Base-by-base conservation (phyloP, 1,284 basidiomycete species). In the Marasmius sp. region DNA sequence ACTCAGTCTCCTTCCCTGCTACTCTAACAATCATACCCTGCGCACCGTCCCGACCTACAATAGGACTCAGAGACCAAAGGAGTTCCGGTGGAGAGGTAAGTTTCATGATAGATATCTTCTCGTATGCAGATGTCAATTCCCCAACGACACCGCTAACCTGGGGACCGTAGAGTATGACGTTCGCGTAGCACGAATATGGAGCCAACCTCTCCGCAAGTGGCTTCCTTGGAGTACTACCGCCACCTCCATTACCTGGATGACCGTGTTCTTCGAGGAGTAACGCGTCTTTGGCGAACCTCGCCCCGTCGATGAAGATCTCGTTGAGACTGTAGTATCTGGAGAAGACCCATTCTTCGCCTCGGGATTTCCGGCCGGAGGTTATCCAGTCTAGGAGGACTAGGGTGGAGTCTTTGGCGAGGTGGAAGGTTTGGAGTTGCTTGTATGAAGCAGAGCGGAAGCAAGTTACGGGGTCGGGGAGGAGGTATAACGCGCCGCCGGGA, bases 401-500 rank as follows among this genome's bases (percentile, higher is more conserved):
- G 2, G 88, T 91, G 11, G 89, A 83, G 47, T 80, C 78, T n/a
- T 67, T 67, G 16, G 84, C 77, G 60, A 97, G 83, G 43, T 80
- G 81, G 70, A 93, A 89, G 20, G 75, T 84, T 77, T 98, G 95
- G 0, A 81, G 77, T 72, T 97, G 95, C 61, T 83, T 84, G 74
- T 97, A 98, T 0, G 84, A 84, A 6, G 94, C 91, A n/a, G 81
- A 79, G 14, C 85, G 83, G 76, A 96, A 98, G 71, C 94, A 96
- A n/a, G 94, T 93, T 49, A 97, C 91, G 12, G 94, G 92, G 67
- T 95, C 92, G 0, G 95, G 95, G n/a, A 98, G 84, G 57, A 97
- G 82, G 67, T 94, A 84, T 48, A 97, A 79, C 2, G 85, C 77
- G 33, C 87, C 80, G 1, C 74, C 69, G 1, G 84, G 68, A 1